Base-by-base conservation (phyloP, 495 filamentous ascomycete species). In the Oleoguttula mirabilis region DNA sequence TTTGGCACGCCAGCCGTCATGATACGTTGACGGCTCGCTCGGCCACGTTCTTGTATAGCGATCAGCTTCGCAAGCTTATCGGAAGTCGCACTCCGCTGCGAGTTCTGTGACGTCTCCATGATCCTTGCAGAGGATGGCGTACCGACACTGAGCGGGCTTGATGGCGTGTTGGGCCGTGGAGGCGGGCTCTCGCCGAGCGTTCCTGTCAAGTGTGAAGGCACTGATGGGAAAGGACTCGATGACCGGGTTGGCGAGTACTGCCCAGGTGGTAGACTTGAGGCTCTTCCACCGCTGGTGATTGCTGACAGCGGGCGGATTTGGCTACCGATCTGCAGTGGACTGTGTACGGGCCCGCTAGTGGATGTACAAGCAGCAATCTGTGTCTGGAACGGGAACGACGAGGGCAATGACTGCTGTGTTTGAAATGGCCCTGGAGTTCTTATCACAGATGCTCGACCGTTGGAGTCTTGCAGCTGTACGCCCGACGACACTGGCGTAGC, bases 181-280 rank as follows among this genome's bases (percentile, higher is more conserved):
- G 35, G 41, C 11, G 33, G 36, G 41, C 41, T 50, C 14, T 36
- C 21, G 3, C 41, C 47, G 19, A 45, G 20, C n/a, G 25, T 36
- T 11, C 28, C 23, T 4, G 36, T 33, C 15, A 32, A 33, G 17
- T 50, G 36, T 4, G 21, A 16, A 2, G 47, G 47, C 12, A 43
- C 32, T 17, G 34, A 34, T 22, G 16, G 1, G n/a, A 50, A 4
- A 3, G 47, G 35, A 17, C 47, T 50, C 7, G 44, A 41, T 4
- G 15, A 1, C 16, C 7, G 38, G 27, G 36, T 12, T n/a, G n/a
- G n/a, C 3, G 19, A 35, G 3, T 36, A 35, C 1, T 25, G 5
- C 24, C 20, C 28, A 15, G 28, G 22, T 23, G 45, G 45, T 14
- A 25, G 27, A 17, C 44, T 47, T n/a, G 35, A 40, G 10, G 44